Evolutionary conservation across 495 filamentous ascomycete genomes (phyloP), one percentile per base, ranked within the genome.

Genomic region (Penicillium ucsense): DNA sequence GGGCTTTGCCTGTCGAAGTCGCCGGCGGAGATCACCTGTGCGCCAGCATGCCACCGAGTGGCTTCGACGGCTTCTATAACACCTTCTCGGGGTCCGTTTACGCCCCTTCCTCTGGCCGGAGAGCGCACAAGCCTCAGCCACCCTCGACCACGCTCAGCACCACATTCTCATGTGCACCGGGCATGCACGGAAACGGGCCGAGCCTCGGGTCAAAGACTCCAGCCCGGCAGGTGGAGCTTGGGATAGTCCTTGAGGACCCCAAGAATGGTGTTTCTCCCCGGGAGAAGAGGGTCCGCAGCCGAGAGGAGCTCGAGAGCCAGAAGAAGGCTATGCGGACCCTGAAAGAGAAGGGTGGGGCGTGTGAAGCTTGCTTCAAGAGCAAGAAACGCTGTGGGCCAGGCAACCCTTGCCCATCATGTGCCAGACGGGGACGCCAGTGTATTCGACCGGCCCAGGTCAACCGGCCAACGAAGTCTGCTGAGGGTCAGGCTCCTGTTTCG

Each of bases 301-400:
- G 37, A 30, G 30, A 20, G 9, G 51, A 65, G 39, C 10, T 54
- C 30, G 46, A 49, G 29, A 44, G 46, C 27, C 52, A 52, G 35
- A 56, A 46, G 28, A 41, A 56, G 30, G 52, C 51, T 20, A 49
- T 29, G 12, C 48, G 49, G 6, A 31, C 47, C 8, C 31, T 64
- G 35, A 65, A 47, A 43, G 33, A 43, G 9, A 40, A 39, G 20
- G 63, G 63, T 0, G 63, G 63, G 9, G 49, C 63, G 7, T 67
- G 64, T 48, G 3, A 53, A 4, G 54, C 48, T 11, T 67, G 64
- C 31, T 49, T 56, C 8, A 49, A 47, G 12, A 53, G 45, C 8
- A 67, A 60, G 54, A 65, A 65, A 39, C 55, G 45, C 39, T 67
- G 64, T 36, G 52, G 41, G 3, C 35, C 54, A 3, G 27, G n/a